These are phyloP conservation scores for Stephanodiscus triporus DNA, from an alignment of 108 stramenopile genomes.

Conservation along the genomic window DNA sequence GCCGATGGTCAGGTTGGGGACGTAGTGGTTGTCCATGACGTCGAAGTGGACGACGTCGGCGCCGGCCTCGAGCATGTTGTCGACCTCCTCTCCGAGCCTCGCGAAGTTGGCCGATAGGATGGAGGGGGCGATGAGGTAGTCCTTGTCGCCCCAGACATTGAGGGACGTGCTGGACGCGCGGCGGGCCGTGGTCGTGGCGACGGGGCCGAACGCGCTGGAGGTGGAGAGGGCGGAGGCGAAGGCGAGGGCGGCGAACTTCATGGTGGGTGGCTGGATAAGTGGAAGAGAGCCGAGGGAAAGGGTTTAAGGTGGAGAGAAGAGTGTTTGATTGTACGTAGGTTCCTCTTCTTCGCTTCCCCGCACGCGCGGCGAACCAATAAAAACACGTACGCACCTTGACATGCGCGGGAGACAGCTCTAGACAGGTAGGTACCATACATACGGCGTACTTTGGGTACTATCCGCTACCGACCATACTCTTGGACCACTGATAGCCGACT, in stretches of 20 bases:
- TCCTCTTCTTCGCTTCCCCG: no score
- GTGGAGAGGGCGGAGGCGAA: constrained; percentile 61
- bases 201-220: constrained; percentile 65
- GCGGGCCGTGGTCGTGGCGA: constrained; percentile 9
- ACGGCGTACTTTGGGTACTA: no score
- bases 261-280: no score
- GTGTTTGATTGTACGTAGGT: no score
- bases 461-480: no score
- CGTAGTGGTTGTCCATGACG: constrained; percentile 99
- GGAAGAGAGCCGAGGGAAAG: neutral
- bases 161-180: constrained; percentile 52
- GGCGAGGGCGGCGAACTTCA: constrained; percentile 74
- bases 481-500: no score
- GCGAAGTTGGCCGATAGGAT: constrained; percentile 98
- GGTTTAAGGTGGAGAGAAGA: constrained; percentile 1
- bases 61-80: constrained; percentile 96
- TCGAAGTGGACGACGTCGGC: constrained; percentile 99
- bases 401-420: no score
- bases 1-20: constrained; percentile 98
- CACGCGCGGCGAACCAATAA: no score
- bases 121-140: constrained; percentile 97
- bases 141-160: constrained; percentile 92
- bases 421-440: no score
- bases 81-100: constrained; percentile 94
- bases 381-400: no score